A percentile compares a stretch with the other conserved stretches of the same genome.
These are phyloP conservation scores for Solanum ahanhuiri DNA, from an alignment of 257 asterid genomes.

Conservation along the genomic window DNA sequence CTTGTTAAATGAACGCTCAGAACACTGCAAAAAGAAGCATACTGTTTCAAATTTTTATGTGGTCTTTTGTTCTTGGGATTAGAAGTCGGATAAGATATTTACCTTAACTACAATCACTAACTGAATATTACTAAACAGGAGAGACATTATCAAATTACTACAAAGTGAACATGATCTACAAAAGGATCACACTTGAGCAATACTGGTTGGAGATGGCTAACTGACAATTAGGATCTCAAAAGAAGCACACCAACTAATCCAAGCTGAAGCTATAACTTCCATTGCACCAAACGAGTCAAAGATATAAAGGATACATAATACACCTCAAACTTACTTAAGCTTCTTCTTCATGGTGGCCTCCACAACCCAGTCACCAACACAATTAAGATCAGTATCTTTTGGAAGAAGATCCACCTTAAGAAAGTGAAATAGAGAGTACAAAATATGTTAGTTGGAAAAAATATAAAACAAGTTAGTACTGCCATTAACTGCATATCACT, in stretches of 20 bases:
- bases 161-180: not conserved
- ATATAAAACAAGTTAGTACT: not conserved
- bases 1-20: constrained; percentile 86
- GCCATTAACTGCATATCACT: not conserved
- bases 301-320: not conserved
- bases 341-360: constrained; percentile 95
- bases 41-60: not conserved
- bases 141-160: not conserved
- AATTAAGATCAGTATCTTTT: constrained; percentile 85
- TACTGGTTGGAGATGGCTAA: not conserved
- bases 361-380: constrained; percentile 98
- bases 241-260: not conserved
- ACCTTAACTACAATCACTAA: not conserved
- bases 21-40: constrained; percentile 48
- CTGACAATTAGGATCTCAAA: not conserved
- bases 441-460: not conserved
- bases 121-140: not conserved
- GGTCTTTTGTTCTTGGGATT: not conserved
- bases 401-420: constrained; percentile 96
- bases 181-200: not conserved
- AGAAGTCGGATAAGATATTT: not conserved
- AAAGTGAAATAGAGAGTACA: constrained; percentile 2
- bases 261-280: not conserved
- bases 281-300: not conserved
- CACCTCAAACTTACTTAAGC: constrained; percentile 61